Percentiles rank a stretch among this genome's conserved stretches.
Evolutionary conservation across 495 filamentous ascomycete species (phyloP).

Genomic region (Aspergillus avenaceus): DNA sequence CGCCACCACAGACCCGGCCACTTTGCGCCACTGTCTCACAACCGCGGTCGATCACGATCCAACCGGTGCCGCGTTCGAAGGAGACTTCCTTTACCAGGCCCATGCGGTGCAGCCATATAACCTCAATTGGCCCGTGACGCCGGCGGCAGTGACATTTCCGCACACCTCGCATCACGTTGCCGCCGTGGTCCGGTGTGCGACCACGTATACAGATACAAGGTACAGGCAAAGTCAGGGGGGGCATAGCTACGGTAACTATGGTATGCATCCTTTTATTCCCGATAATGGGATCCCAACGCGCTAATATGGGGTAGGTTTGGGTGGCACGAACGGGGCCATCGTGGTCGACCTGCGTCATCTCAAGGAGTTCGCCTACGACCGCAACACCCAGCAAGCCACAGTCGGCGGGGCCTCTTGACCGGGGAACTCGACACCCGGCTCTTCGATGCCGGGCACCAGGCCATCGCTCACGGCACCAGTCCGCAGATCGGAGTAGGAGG

Average conservation of each 20-base stretch:
- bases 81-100: slow-evolving; percentile 13
- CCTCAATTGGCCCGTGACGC: slow-evolving; percentile 55
- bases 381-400: slow-evolving; percentile 51
- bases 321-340: slow-evolving; percentile 38
- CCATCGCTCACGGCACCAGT: slow-evolving; percentile 64
- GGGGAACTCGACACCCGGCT: slow-evolving; percentile 56
- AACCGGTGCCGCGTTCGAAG: slow-evolving; percentile 21
- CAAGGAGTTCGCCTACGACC: slow-evolving; percentile 51
- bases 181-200: slow-evolving; percentile 56
- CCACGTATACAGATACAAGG: slow-evolving; percentile 32
- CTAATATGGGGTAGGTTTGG: slow-evolving; percentile 32
- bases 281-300: too few species aligned
- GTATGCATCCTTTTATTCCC: slow-evolving; percentile 29
- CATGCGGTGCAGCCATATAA: slow-evolving; percentile 48
- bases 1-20: too few species aligned
- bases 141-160: slow-evolving; percentile 61
- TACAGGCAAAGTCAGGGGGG: slow-evolving; percentile 66
- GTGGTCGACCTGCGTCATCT: slow-evolving; percentile 43
- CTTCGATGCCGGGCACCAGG: slow-evolving; percentile 58
- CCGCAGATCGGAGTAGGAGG: slow-evolving; percentile 68
- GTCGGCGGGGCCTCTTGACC: slow-evolving; percentile 61
- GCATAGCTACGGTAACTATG: slow-evolving; percentile 65
- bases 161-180: slow-evolving; percentile 53
- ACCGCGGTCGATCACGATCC: too few species aligned
- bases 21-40: too few species aligned